Conservation (phyloP, 306 rosid genomes). For the Psophocarpus tetragonolobus region DNA sequence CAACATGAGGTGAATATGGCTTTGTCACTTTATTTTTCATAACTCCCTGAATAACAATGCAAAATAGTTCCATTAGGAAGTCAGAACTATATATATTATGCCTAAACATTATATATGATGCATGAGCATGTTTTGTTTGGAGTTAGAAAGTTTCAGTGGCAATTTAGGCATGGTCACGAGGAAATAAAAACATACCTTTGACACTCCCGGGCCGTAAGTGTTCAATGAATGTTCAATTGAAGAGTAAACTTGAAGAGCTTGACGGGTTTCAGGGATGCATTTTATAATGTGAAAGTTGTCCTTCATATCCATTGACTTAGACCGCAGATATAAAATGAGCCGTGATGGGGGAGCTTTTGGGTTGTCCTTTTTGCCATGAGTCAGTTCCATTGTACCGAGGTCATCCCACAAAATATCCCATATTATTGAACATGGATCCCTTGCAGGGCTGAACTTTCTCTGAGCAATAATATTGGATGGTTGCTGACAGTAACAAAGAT, state of each 20-base stretch:
- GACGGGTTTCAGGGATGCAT: constrained; percentile 63
- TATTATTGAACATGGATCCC: constrained; percentile 87
- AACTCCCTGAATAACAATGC: constrained; percentile 53
- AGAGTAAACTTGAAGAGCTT: constrained; percentile 73
- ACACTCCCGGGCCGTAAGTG: constrained; percentile 65
- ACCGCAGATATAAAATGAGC: constrained; percentile 65
- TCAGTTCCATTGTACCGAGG: constrained; percentile 71
- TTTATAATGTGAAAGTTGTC: constrained; percentile 66
- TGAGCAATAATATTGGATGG: constrained; percentile 82
- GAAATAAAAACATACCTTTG: constrained; percentile 61
- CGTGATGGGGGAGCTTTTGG: constrained; percentile 67
- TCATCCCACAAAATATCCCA: constrained; percentile 95
- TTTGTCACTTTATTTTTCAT: constrained; percentile 53
- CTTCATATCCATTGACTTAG: constrained; percentile 63
- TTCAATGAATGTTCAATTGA: constrained; percentile 76
- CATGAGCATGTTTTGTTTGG: not conserved
- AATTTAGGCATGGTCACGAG: not conserved
- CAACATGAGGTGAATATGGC: constrained; percentile 83
- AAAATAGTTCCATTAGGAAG: constrained; percentile 19
- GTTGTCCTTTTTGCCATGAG: constrained; percentile 79
- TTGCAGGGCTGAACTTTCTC: constrained; percentile 95
- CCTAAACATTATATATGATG: not conserved
- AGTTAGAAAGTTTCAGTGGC: not conserved
- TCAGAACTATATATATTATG: not conserved
- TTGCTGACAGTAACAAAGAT: constrained; percentile 64